Evolutionary conservation across 805 yeast species (phyloP), one percentile per base, ranked within the genome.

Genomic region (Jamesozyma rosinii): DNA sequence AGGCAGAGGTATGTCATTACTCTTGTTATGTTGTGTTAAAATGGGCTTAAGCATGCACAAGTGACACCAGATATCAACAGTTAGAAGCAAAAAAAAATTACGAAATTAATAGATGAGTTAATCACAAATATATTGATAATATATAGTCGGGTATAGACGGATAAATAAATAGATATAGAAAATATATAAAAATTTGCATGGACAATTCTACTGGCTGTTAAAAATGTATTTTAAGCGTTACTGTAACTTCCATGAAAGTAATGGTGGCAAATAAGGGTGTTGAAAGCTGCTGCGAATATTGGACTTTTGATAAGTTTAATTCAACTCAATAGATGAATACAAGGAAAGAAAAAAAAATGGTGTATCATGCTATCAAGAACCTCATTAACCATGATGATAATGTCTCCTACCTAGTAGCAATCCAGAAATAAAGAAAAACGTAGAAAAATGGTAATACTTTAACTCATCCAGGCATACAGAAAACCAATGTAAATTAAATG

Each of bases 401-500:
- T 34, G 14, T 34, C 18, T 34, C 18, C 37, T 18, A 18, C 22
- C 22, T 10, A 17, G 9, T 8, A 18, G 15, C 22, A 34, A 11
- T 5, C 5, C 10, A n/a, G 33, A 17, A 5, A n/a, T 11, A 32
- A 32, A 32, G 17, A 32, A 30, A 30, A 30, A 32, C n/a, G 35
- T 15, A 32, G 33, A 13, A 30, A 30, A 14, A 30, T n/a, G 18
- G 17, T 5, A 32, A 32, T 14, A n/a, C 15, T 32, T 32, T 11
- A 32, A 32, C 15, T 15, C 15, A 11, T n/a, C 15, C 9, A 11
- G 17, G 17, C 17, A 17, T 19, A 5, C 21, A 14, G 15, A 22
- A 21, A 31, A 38, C 35, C 40, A 29, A 14, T 29, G 20, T 29
- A 37, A 37, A 40, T 24, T 20, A 27, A 27, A 35, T 40, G 26